Percentiles rank a stretch among this genome's conserved stretches.
phyloP scores from a whole-genome alignment of 495 filamentous ascomycete species.

The Letharia columbiana region DNA sequence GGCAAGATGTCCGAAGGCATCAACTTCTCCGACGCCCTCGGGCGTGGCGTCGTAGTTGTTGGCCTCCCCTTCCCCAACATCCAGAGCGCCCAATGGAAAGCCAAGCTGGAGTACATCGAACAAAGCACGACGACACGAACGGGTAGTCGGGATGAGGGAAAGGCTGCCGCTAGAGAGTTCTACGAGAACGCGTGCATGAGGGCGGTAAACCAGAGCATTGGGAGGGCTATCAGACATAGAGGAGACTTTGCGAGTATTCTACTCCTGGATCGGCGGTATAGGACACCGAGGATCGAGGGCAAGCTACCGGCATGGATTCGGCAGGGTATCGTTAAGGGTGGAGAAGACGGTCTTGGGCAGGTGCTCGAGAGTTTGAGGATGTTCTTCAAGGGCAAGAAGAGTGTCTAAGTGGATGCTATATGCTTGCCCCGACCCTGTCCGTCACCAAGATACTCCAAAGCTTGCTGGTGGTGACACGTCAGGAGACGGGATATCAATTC shows the following conservation, averaged over 20 bases:
- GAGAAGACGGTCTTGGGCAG: neutral
- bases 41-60: constrained; percentile 79
- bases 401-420: neutral
- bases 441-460: neutral
- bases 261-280: constrained; percentile 73
- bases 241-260: constrained; percentile 86
- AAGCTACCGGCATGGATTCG: constrained; percentile 91
- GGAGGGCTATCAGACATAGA: constrained; percentile 80
- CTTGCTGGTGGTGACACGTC: neutral
- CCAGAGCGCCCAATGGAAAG: constrained; percentile 82
- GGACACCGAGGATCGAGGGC: constrained; percentile 51
- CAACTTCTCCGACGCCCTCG: constrained; percentile 90
- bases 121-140: constrained; percentile 44
- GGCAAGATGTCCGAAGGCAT: constrained; percentile 95
- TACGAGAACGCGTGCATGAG: constrained; percentile 96
- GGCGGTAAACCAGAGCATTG: constrained; percentile 94
- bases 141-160: constrained; percentile 40
- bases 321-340: constrained; percentile 27
- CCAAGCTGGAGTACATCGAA: constrained; percentile 81
- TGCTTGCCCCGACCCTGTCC: neutral
- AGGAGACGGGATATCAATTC: neutral
- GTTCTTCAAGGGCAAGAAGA: constrained; percentile 19
- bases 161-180: constrained; percentile 67
- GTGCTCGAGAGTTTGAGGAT: constrained; percentile 8
- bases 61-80: constrained; percentile 92